phyloP scores from a whole-genome alignment of 2,329 filamentous ascomycete species.

The Botrytis byssoidea region DNA sequence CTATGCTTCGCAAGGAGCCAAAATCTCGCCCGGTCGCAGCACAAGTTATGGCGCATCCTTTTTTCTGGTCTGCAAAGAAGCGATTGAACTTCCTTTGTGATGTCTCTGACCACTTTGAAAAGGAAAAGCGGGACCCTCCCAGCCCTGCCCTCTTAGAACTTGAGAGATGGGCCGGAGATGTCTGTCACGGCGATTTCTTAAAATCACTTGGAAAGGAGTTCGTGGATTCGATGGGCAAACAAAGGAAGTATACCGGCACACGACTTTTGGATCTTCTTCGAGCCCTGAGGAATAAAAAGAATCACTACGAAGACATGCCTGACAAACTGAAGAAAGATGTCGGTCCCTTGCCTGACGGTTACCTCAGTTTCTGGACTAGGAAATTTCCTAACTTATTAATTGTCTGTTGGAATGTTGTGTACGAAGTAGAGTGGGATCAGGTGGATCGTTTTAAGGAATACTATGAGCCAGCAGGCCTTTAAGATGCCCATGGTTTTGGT shows the following conservation, averaged over 20 bases:
- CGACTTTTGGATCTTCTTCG: conserved; percentile 82
- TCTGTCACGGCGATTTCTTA: conserved; percentile 74
- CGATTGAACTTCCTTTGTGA: conserved; percentile 91
- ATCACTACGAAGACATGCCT: conserved; percentile 96
- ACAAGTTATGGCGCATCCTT: conserved; percentile 86
- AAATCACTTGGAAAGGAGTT: conserved; percentile 74
- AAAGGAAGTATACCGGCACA: conserved; percentile 88
- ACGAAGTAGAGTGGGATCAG: conserved; percentile 52
- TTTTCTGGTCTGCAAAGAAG: conserved; percentile 93
- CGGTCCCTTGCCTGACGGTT: conserved; percentile 61
- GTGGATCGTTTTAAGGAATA: conserved; percentile 67
- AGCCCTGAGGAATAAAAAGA: conserved; percentile 91
- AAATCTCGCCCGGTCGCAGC: conserved; percentile 66
- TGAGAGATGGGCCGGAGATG: conserved; percentile 51
- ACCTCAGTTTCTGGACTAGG: conserved; percentile 66
- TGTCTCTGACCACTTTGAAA: conserved; percentile 94
- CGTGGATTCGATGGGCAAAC: conserved; percentile 85
- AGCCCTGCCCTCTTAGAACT: conserved; percentile 63
- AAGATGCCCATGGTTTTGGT: background rate
- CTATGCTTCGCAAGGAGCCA: conserved; percentile 65
- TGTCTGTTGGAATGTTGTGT: conserved; percentile 62
- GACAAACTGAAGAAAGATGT: conserved; percentile 70
- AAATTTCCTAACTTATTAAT: conserved; percentile 67
- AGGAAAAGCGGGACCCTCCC: conserved; percentile 81
- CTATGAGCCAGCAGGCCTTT: conserved; percentile 49